Percentiles rank a stretch among this genome's conserved stretches.
Conservation (phyloP, 2,329 filamentous ascomycete genomes). For the Ceratocystis papillata region DNA sequence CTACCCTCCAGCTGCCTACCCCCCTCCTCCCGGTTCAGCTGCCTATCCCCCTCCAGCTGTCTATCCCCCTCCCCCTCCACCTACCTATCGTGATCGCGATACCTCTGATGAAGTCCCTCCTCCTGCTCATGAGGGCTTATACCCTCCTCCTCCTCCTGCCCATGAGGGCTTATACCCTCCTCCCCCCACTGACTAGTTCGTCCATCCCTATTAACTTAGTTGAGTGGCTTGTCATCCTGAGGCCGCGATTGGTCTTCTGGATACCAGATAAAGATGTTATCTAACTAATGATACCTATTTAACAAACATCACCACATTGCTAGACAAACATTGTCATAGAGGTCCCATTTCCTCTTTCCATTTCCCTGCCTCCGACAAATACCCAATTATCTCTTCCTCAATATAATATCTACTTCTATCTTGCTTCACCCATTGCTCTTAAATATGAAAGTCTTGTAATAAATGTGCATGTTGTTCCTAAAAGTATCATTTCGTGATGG, state of each 20-base stretch:
- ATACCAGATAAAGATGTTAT: not conserved
- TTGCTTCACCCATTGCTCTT: not conserved
- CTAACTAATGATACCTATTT: not conserved
- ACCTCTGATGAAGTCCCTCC: too few relatives aligned
- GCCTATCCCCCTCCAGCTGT: too few relatives aligned
- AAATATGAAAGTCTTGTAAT: not conserved
- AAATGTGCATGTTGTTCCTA: not conserved
- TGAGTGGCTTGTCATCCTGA: not conserved
- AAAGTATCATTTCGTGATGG: not conserved
- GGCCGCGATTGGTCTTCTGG: not conserved
- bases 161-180: too few relatives aligned
- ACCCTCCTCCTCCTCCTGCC: too few relatives aligned
- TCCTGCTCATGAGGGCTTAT: too few relatives aligned
- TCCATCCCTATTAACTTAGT: not conserved
- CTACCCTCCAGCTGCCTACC: too few relatives aligned
- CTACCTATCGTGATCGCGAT: too few relatives aligned
- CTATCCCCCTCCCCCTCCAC: too few relatives aligned
- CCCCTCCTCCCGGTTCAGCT: too few relatives aligned
- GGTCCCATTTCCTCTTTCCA: not conserved
- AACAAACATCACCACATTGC: not conserved
- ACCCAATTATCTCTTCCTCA: not conserved
- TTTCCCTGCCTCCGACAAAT: not conserved
- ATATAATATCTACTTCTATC: not conserved
- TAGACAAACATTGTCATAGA: not conserved
- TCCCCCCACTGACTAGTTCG: rapidly evolving